A percentile compares a stretch with the other conserved stretches of the same genome.
phyloP scores from a whole-genome alignment of 257 asterid species.

The Asclepias syriaca region DNA sequence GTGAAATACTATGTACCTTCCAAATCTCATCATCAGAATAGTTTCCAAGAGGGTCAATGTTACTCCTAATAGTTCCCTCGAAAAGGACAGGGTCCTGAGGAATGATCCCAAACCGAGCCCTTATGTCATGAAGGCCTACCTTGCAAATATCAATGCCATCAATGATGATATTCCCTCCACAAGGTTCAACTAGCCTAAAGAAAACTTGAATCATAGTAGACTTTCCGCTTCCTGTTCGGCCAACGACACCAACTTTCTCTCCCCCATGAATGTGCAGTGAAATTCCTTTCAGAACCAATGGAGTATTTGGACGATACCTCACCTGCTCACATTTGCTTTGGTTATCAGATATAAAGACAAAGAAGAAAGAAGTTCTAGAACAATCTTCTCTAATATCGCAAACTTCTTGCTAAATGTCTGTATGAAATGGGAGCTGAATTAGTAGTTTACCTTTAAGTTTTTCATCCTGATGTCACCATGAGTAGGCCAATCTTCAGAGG shows the following conservation, averaged over 20 bases:
- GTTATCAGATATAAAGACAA: not conserved
- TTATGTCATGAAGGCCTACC: constrained; percentile 64
- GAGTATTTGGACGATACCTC: constrained; percentile 56
- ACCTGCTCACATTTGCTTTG: constrained; percentile 40
- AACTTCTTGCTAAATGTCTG: not conserved
- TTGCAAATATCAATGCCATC: constrained; percentile 55
- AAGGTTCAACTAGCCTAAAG: constrained; percentile 72
- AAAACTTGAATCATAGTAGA: constrained; percentile 66
- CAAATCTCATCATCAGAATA: constrained; percentile 74
- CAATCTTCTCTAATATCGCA: not conserved
- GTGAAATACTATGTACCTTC: constrained; percentile 41
- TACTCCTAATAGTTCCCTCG: constrained; percentile 66
- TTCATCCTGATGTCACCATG: constrained; percentile 46
- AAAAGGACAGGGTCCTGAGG: constrained; percentile 86
- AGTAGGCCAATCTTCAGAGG: constrained; percentile 56
- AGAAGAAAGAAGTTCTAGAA: not conserved
- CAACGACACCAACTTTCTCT: constrained; percentile 69
- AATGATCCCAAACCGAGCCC: constrained; percentile 75
- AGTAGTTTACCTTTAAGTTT: constrained; percentile 51
- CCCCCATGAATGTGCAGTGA: constrained; percentile 52
- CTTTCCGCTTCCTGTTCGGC: constrained; percentile 82
- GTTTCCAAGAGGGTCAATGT: constrained; percentile 59
- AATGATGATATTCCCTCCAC: constrained; percentile 46
- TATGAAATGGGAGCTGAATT: not conserved
- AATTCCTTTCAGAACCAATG: constrained; percentile 64